Base-by-base conservation (phyloP, 2,329 filamentous ascomycete species). In the Ceratocystis smalleyi region DNA sequence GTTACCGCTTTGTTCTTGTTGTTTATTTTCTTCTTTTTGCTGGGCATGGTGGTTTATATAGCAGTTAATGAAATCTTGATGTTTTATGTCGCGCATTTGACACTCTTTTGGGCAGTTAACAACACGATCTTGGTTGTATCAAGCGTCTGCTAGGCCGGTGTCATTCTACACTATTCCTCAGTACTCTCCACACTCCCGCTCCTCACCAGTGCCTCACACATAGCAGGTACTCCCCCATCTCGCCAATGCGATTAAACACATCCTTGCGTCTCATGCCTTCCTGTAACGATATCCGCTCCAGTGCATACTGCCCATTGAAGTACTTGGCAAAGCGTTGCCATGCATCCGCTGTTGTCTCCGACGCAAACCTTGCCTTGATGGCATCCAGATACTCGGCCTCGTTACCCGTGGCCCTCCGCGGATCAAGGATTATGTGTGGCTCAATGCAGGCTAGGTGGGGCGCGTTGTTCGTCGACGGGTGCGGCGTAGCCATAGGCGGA, bases 191-290 rank as follows among this genome's bases (percentile, higher is more conserved):
- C 10, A 17, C 19, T 45, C 35, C 30, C 32, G 24, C 35, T 49
- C 43, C 22, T 62, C 32, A 91, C 86, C 87, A 90, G 73, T 90
- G 87, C 62, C 85, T 78, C 61, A 84, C 82, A 68, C 81, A 82
- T 2, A 90, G 72, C 22, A 91, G 71, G 73, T 86, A 82, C 71
- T 89, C 86, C 68, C 82, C 81, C 79, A 86, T 85, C n/a, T 77
- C 75, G 49, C 79, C 80, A 64, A 88, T 73, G 64, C 85, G 76
- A 59, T 82, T 81, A 77, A 88, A 91, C 15, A 90, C 80, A 69
- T 88, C 86, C 75, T 92, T 95, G 65, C 90, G 80, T 77, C 94
- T 95, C 76, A 95, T 81, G 5, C 88, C 88, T 75, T 96, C 90
- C 65, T 87, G 81, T n/a, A 94, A 77, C 1, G 88, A 83, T 68